These are phyloP conservation scores for Boletus pseudo-olivaceus DNA, from an alignment of 768 basidiomycete genomes.

Conservation along the genomic window DNA sequence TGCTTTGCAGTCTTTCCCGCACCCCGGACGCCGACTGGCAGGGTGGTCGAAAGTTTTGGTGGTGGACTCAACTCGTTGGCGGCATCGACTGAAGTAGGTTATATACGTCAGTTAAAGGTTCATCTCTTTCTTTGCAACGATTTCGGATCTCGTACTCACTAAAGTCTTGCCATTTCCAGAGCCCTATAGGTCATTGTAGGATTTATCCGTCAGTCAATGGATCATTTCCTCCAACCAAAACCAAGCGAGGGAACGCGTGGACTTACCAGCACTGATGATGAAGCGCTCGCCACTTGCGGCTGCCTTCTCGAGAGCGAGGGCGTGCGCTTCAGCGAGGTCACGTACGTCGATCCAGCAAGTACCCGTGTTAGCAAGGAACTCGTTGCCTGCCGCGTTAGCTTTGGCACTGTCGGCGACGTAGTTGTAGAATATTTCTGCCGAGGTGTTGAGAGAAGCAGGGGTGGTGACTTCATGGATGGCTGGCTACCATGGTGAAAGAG, in stretches of 20 bases:
- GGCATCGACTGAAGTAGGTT: constrained; percentile 31
- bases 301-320: constrained; percentile 46
- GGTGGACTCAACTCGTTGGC: constrained; percentile 35
- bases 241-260: neutral
- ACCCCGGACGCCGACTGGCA: constrained; percentile 35
- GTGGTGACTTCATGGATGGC: constrained; percentile 39
- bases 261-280: constrained; percentile 40
- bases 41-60: constrained; percentile 26
- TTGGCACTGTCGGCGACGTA: constrained; percentile 26
- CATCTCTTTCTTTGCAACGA: no score
- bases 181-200: constrained; percentile 7
- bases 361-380: constrained; percentile 22
- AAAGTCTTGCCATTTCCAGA: constrained; percentile 32
- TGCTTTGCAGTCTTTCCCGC: constrained; percentile 28
- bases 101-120: neutral
- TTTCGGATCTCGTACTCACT: constrained; percentile 14
- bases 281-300: constrained; percentile 57
- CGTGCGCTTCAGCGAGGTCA: constrained; percentile 54
- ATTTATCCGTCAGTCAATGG: neutral
- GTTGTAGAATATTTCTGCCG: constrained; percentile 35
- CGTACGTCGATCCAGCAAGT: constrained; percentile 49
- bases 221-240: neutral
- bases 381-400: constrained; percentile 21
- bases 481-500: constrained; percentile 29
- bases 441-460: constrained; percentile 38